A percentile compares a stretch with the other conserved stretches of the same genome.
phyloP scores from a whole-genome alignment of 352 stramenopile species.

The Phytophthora colocasiae region DNA sequence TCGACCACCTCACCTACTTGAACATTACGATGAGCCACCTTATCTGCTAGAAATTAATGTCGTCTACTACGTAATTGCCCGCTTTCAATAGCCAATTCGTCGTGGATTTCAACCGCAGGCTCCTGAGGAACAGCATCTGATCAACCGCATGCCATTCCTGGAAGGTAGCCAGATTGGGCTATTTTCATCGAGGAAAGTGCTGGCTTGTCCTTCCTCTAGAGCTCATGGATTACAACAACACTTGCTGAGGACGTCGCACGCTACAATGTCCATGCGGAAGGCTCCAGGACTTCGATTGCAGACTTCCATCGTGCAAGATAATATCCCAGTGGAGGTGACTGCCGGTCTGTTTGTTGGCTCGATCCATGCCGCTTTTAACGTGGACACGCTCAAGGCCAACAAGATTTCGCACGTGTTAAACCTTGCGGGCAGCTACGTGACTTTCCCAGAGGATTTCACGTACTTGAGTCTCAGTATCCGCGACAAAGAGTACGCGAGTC shows the following conservation, averaged over 20 bases:
- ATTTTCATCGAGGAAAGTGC: conserved; percentile 36
- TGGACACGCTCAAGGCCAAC: conserved; percentile 76
- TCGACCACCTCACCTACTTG: conserved; percentile 88
- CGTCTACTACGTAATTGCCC: conserved; percentile 2
- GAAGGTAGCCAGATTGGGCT: conserved; percentile 18
- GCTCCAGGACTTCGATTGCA: conserved; percentile 63
- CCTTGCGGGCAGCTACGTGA: conserved; percentile 83
- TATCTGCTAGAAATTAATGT: conserved; percentile 65
- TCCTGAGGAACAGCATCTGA: conserved; percentile 25
- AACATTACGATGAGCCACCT: conserved; percentile 91
- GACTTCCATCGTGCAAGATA: conserved; percentile 85
- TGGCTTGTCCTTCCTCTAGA: not conserved
- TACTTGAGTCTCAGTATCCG: conserved; percentile 91
- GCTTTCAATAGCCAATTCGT: conserved; percentile 14
- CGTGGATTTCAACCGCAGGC: conserved; percentile 17
- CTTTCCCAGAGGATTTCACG: conserved; percentile 88
- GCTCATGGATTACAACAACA: conserved; percentile 24
- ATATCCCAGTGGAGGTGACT: conserved; percentile 76
- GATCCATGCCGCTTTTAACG: conserved; percentile 89
- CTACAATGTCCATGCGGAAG: conserved; percentile 55
- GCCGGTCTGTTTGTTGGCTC: conserved; percentile 84
- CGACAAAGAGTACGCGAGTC: conserved; percentile 90
- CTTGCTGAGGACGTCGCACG: conserved; percentile 13
- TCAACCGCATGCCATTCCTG: conserved; percentile 26
- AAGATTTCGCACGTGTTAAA: conserved; percentile 90